Evolutionary conservation across 2,329 filamentous ascomycete species (phyloP), one percentile per base, ranked within the genome.

Genomic region (Colletotrichum agaves): DNA sequence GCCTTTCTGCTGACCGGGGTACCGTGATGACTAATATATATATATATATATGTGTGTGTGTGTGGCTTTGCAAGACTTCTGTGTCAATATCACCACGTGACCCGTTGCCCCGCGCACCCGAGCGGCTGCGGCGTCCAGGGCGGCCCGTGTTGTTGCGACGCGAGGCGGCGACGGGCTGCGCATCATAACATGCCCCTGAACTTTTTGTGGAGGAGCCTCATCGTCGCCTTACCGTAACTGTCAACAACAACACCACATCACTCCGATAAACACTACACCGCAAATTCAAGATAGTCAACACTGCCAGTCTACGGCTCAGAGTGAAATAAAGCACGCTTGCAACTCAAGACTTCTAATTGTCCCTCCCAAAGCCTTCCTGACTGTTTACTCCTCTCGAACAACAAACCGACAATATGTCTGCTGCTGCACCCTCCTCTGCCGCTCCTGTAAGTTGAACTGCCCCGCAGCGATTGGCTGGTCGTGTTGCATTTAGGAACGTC

Each of bases 101-200:
- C 49, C 21, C 49, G 63, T 69, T 69, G 66, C 63, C 66, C 63
- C 66, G 63, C 66, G 66, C 65, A 65, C 65, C 6, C 65, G 27
- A 31, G 56, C 43, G 49, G 44, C 61, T 47, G 12, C 12, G 52
- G 37, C 56, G 35, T 17, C 46, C 56, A 17, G 19, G 8, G 21
- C 44, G 60, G 50, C 61, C 53, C 47, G 47, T 53, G 44, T 11
- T 53, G 44, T 11, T 68, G 65, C 53, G 49, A 65, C 65, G 47
- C 41, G 55, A 65, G 55, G 31, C 60, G 63, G 21, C 41, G 55
- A 47, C 17, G 39, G 57, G 64, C 21, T 67, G 52, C 56, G 44
- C 64, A 63, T 63, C 64, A 67, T 50, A 67, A 67, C 63, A 67
- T 41, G 55, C 15, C 17, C 17, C 21, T 27, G 15, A n/a, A 61